These are phyloP conservation scores for Quercus mongolica DNA, from an alignment of 306 rosid genomes.

Conservation along the genomic window DNA sequence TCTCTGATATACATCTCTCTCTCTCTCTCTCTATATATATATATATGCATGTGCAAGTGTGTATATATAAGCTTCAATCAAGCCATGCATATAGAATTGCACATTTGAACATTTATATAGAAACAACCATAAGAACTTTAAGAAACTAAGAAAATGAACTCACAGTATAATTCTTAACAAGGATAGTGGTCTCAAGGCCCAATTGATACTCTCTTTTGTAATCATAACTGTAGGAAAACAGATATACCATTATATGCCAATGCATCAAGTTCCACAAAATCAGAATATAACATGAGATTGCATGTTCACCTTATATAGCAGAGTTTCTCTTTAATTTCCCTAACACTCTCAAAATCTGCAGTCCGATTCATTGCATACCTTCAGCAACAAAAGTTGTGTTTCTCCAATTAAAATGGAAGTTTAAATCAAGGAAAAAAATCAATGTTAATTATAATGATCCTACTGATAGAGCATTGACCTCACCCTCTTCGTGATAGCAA, in stretches of 20 bases:
- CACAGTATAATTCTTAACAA: slow-evolving; percentile 92
- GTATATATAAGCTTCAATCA: slow-evolving; percentile 4
- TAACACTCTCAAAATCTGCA: slow-evolving; percentile 96
- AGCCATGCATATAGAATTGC: slow-evolving; percentile 15
- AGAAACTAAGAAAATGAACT: slow-evolving; percentile 33
- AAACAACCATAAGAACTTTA: slow-evolving; percentile 11
- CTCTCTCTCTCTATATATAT: not conserved
- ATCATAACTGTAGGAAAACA: slow-evolving; percentile 68
- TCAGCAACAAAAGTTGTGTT: slow-evolving; percentile 28
- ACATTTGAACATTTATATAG: slow-evolving; percentile 6
- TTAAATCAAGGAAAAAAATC: slow-evolving; percentile 5
- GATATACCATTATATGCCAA: slow-evolving; percentile 18
- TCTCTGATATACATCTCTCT: too few species aligned
- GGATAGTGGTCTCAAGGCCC: slow-evolving; percentile 99
- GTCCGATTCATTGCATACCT: slow-evolving; percentile 92
- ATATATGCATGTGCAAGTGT: not conserved
- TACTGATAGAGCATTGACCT: slow-evolving; percentile 24
- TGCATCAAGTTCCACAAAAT: slow-evolving; percentile 9
- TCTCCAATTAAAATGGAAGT: slow-evolving; percentile 22
- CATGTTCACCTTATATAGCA: slow-evolving; percentile 80
- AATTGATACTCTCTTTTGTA: slow-evolving; percentile 98
- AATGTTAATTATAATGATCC: slow-evolving; percentile 12
- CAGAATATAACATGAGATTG: slow-evolving; percentile 12
- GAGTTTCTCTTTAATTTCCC: slow-evolving; percentile 97
- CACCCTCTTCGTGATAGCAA: slow-evolving; percentile 99